phyloP scores from a whole-genome alignment of 495 filamentous ascomycete genomes.

The Talaromyces wortmannii region DNA sequence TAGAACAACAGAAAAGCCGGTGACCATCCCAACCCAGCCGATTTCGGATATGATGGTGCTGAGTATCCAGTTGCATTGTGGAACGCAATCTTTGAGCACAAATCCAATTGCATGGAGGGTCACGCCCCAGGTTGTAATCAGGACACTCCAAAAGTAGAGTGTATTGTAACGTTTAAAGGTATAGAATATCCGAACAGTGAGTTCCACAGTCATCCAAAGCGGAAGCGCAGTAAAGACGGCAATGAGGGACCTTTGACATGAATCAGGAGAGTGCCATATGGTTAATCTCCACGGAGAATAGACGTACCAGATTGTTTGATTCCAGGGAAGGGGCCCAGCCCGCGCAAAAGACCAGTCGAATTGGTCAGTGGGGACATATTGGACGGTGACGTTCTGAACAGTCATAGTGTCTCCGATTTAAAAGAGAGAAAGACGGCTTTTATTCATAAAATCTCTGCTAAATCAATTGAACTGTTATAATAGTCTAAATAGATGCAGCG shows the following conservation, averaged over 20 bases:
- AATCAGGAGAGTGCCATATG: neutral
- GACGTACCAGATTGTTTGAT: neutral
- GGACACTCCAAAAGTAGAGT: constrained; percentile 41
- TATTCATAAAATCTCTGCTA: neutral
- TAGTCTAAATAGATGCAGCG: neutral
- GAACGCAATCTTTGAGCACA: constrained; percentile 36
- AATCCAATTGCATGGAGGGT: constrained; percentile 38
- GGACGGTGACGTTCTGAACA: neutral
- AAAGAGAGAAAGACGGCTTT: neutral
- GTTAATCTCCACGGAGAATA: neutral
- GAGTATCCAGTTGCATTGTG: constrained; percentile 7
- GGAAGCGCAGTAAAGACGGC: constrained; percentile 1
- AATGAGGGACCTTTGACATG: neutral
- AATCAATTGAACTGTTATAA: neutral
- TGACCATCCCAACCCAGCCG: constrained; percentile 11
- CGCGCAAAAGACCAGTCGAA: constrained; percentile 1
- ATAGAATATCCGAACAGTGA: constrained; percentile 27
- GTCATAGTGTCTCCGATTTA: neutral
- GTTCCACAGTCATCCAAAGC: constrained; percentile 10
- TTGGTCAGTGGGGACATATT: neutral
- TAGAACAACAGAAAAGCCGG: constrained; percentile 9
- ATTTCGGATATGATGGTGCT: neutral
- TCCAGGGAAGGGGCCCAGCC: neutral
- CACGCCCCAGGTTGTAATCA: constrained; percentile 35
- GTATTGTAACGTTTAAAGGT: constrained; percentile 38